phyloP scores from a whole-genome alignment of 345 rosid genomes.

The Camelina sativa region DNA sequence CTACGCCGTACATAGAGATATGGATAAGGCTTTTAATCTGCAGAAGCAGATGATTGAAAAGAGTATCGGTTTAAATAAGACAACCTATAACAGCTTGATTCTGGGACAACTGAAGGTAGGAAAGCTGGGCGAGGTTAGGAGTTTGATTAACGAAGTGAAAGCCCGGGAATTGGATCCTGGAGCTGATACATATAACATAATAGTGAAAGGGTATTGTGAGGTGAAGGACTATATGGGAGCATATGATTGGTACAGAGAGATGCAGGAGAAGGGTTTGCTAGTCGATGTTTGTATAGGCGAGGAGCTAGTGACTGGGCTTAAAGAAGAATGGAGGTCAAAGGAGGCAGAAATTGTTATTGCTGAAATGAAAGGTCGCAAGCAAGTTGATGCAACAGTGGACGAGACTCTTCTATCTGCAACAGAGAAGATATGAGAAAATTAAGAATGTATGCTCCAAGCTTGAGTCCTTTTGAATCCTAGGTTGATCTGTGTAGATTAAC shows the following conservation, averaged over 20 bases:
- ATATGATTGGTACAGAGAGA: conserved; percentile 73
- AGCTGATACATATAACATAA: conserved; percentile 71
- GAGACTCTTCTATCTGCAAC: conserved; percentile 34
- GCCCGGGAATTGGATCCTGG: conserved; percentile 51
- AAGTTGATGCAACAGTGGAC: conserved; percentile 42
- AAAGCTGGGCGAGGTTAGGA: conserved; percentile 46
- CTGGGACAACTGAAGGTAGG: conserved; percentile 57
- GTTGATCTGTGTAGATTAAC: too few relatives aligned
- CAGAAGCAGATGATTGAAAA: conserved; percentile 56
- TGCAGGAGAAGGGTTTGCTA: conserved; percentile 61
- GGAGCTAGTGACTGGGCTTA: conserved; percentile 62
- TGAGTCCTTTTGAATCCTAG: neutral
- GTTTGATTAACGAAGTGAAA: conserved; percentile 64
- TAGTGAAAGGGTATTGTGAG: conserved; percentile 67
- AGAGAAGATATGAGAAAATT: conserved; percentile 30
- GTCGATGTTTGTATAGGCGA: conserved; percentile 45
- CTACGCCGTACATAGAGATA: conserved; percentile 56
- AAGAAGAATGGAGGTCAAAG: conserved; percentile 56
- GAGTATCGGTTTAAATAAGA: conserved; percentile 59
- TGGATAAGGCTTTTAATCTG: conserved; percentile 55
- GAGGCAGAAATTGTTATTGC: conserved; percentile 58
- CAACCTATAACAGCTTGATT: conserved; percentile 74
- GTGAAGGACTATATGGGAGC: conserved; percentile 58
- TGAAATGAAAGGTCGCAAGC: conserved; percentile 55
- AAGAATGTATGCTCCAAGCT: neutral